Evolutionary conservation across 2,329 filamentous ascomycete species (phyloP), one percentile per base, ranked within the genome.

Genomic region (Knufia fluminis): DNA sequence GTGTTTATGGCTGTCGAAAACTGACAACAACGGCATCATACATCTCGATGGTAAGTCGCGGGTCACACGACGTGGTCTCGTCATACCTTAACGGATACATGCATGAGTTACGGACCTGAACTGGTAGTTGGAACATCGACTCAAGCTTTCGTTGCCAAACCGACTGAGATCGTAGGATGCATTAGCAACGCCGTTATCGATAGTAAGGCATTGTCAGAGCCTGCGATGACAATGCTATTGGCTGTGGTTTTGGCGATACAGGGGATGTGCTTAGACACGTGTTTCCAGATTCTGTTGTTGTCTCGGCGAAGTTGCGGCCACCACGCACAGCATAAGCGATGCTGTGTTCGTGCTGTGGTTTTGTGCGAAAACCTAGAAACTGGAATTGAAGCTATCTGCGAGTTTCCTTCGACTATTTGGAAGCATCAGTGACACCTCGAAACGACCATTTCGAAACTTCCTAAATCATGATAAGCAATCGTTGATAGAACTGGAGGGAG

Each of bases 361-460:
- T 4, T 14, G 23, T 20, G 17, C 17, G 42, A 8, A 20, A 32
- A 45, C 19, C 16, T 23, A 20, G 26, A 19, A 28, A 28, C 28
- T 19, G 42, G n/a, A 33, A 45, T 45, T 19, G 3, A 38, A 35
- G 32, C 20, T 17, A n/a, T 28, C 45, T 48, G 45, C 45, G 35
- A 39, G 45, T 40, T 20, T 4, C 45, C 45, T 40, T 33, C 28
- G 20, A 6, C 26, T 48, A 48, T 48, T 48, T 48, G 45, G 16
- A 46, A 46, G 43, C 40, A 43, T 16, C 14, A 16, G 20, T 43
- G n/a, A 28, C 22, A 43, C 40, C 22, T 20, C 16, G 22, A 43
- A 22, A 14, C 16, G 3, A 33, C 20, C n/a, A 35, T 45, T 32
- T 35, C 16, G 20, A 45, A 32, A 19, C n/a, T 28, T 32, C 16